These are phyloP conservation scores for Citrus sp. DNA, from an alignment of 345 rosid genomes.

Conservation along the genomic window DNA sequence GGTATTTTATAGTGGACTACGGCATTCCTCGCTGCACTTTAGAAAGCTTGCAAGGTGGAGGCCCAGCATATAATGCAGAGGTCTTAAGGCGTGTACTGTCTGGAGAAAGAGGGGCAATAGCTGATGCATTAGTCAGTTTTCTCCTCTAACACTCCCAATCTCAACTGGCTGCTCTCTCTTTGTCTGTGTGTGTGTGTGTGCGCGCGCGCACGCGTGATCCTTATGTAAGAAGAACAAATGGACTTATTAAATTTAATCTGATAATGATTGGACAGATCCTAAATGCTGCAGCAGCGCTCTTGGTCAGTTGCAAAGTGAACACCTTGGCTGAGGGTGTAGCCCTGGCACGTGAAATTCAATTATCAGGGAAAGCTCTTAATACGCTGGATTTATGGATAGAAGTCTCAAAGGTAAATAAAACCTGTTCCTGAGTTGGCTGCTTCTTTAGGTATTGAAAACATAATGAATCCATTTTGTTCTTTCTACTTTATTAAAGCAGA, in stretches of 20 bases:
- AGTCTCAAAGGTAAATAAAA: constrained; percentile 47
- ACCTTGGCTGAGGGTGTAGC: constrained; percentile 66
- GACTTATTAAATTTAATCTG: constrained; percentile 8
- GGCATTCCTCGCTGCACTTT: constrained; percentile 88
- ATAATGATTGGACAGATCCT: constrained; percentile 52
- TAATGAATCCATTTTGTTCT: not conserved
- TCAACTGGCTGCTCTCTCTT: not conserved
- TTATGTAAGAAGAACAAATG: not conserved
- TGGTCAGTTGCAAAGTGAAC: constrained; percentile 55
- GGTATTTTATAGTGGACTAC: constrained; percentile 62
- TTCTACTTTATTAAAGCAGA: constrained; percentile 16
- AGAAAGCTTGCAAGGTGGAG: constrained; percentile 79
- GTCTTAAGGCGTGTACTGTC: constrained; percentile 61
- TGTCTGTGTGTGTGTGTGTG: too few relatives aligned
- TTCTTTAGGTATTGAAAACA: not conserved
- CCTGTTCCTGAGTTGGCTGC: not conserved
- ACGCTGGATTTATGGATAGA: constrained; percentile 71
- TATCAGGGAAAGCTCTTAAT: constrained; percentile 68
- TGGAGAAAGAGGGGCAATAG: constrained; percentile 77
- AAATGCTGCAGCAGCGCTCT: constrained; percentile 92
- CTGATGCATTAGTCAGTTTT: constrained; percentile 73
- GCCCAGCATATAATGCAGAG: constrained; percentile 66
- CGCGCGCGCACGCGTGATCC: not conserved
- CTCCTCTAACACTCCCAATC: not conserved
- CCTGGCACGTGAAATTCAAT: constrained; percentile 72